Base-by-base conservation (phyloP, 1,284 basidiomycete genomes). In the Ustilago esculenta region DNA sequence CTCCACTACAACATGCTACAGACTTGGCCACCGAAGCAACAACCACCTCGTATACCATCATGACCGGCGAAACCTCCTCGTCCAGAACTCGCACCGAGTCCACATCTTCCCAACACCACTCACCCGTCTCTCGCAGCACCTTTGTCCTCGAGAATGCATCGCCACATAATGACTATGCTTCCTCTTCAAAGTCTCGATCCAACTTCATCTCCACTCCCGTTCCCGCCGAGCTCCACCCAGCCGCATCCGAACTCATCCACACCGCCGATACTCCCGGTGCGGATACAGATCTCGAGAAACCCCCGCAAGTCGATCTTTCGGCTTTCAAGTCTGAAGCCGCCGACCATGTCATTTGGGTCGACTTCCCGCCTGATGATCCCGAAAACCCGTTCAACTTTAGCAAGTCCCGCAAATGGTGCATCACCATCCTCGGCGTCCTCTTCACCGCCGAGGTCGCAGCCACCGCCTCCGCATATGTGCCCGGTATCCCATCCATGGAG, bases 401-500 rank as follows among this genome's bases (percentile, higher is more conserved):
- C 4, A 67, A 66, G 11, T 63, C 77, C 3, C 84, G 85, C 57
- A 89, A 89, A 83, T 87, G 87, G 85, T 77, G 83, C 2, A 88
- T 90, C 58, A 88, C 88, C 1, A 63, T 83, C 27, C 84, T 87
- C 18, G 88, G 87, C 1, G 87, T 86, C 48, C 84, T 86, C 47
- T 87, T 78, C 40, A 78, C 76, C 0, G 76, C 85, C 4, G 81
- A 88, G 23, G 85, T 86, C 27, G 85, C 87, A 86, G 63, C 57
- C 83, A 77, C 64, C 20, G 73, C 69, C 1, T 84, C 86, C 0
- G 84, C 87, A 1, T 91, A 88, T 72, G 86, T 86, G 21, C 83
- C 82, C 85, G 81, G 89, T 85, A 48, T 87, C 55, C 78, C 83
- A 2, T 86, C 86, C 3, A 90, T 91, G 89, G 86, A 83, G 15